phyloP scores from a whole-genome alignment of 2,329 filamentous ascomycete genomes.

The Penicillium sclerotiorum region DNA sequence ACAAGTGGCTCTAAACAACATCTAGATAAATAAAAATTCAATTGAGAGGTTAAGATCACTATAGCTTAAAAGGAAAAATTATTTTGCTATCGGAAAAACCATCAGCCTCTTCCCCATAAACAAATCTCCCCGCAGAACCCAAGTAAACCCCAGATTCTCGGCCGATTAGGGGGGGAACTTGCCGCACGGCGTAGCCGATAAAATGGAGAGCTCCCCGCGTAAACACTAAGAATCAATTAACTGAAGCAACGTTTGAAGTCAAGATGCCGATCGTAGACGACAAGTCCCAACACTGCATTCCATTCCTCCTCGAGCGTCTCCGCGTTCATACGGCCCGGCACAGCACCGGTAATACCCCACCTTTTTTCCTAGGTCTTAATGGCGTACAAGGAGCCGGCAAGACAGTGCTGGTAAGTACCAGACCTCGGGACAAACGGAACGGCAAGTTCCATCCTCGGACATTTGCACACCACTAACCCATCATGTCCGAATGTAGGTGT shows the following conservation, averaged over 20 bases:
- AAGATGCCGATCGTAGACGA: slow-evolving; percentile 68
- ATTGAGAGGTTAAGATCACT: neutral
- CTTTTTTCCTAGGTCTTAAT: slow-evolving; percentile 86
- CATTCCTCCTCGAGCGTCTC: slow-evolving; percentile 70
- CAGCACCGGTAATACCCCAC: slow-evolving; percentile 49
- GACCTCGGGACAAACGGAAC: slow-evolving; percentile 13
- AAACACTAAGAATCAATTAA: neutral
- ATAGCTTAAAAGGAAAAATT: neutral
- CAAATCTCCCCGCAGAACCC: slow-evolving; percentile 14
- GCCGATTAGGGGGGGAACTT: slow-evolving; percentile 20
- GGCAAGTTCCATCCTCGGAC: neutral
- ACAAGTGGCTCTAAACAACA: no score
- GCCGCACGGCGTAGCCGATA: slow-evolving; percentile 18
- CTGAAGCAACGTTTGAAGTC: slow-evolving; percentile 22
- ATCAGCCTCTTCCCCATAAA: neutral
- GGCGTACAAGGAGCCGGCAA: slow-evolving; percentile 92
- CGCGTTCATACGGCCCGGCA: slow-evolving; percentile 52
- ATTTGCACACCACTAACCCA: neutral
- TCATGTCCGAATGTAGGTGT: slow-evolving; percentile 48
- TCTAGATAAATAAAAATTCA: no score
- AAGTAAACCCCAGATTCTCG: slow-evolving; percentile 22
- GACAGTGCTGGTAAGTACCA: slow-evolving; percentile 70
- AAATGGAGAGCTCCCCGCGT: slow-evolving; percentile 2
- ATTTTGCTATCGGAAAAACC: neutral
- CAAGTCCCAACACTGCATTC: slow-evolving; percentile 75